Evolutionary conservation across 1,139 yeast genomes (phyloP).

Genomic region (Pichia sp.): DNA sequence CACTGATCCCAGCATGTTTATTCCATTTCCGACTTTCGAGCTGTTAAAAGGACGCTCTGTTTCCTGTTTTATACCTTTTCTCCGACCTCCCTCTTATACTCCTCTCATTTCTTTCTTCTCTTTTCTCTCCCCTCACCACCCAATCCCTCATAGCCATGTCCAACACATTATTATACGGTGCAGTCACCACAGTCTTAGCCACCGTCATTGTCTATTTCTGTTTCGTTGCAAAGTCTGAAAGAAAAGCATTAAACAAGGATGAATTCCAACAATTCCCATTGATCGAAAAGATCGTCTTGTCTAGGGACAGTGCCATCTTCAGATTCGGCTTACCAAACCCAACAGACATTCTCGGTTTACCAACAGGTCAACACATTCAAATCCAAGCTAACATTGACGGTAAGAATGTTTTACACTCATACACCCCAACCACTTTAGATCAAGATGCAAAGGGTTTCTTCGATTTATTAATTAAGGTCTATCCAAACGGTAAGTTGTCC

Average conservation of each 20-base stretch:
- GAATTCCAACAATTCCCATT: slow-evolving; percentile 81
- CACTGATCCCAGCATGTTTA: too few relatives aligned
- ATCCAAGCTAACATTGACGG: slow-evolving; percentile 74
- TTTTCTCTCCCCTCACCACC: too few relatives aligned
- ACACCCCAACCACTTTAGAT: slow-evolving; percentile 92
- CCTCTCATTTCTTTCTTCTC: too few relatives aligned
- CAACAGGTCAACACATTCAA: slow-evolving; percentile 92
- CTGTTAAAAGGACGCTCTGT: too few relatives aligned
- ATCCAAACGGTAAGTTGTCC: slow-evolving; percentile 88
- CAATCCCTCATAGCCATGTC: not conserved
- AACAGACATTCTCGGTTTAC: slow-evolving; percentile 79
- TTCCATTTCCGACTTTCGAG: not conserved
- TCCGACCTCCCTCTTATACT: too few relatives aligned
- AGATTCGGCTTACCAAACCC: slow-evolving; percentile 81
- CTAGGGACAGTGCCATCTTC: slow-evolving; percentile 83
- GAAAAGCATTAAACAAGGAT: slow-evolving; percentile 61
- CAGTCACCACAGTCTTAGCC: slow-evolving; percentile 37
- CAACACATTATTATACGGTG: slow-evolving; percentile 6
- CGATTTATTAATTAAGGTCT: slow-evolving; percentile 89
- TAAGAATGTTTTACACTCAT: slow-evolving; percentile 85
- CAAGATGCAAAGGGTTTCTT: slow-evolving; percentile 78
- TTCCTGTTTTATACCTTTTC: too few relatives aligned
- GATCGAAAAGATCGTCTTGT: slow-evolving; percentile 71
- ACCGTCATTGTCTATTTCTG: slow-evolving; percentile 41
- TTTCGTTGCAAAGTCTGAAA: slow-evolving; percentile 37